Base-by-base conservation (phyloP, 2,329 filamentous ascomycete genomes). In the Cadophora luteo-olivacea region DNA sequence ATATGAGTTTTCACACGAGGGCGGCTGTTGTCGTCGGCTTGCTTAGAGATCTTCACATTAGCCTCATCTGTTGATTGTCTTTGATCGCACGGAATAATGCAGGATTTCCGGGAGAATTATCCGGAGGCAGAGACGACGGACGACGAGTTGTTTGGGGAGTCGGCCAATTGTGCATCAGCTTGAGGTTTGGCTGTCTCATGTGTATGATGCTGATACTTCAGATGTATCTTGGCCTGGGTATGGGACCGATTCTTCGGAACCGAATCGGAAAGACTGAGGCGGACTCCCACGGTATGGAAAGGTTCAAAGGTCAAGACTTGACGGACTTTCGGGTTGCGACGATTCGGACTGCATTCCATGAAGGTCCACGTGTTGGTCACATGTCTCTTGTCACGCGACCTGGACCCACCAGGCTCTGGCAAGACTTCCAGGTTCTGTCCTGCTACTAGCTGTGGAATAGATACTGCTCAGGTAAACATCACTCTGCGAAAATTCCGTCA, bases 21-120 rank as follows among this genome's bases (percentile, higher is more conserved):
- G 45, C 61, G 64, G 67, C 58, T 60, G 48, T 51, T 62, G n/a
- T 62, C 66, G 49, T 36, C 52, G 25, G 38, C 19, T 65, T 41
- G 36, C 29, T 36, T 65, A 52, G 60, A 66, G 63, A 64, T 52
- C 19, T 22, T 38, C 19, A 67, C n/a, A 67, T 70, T 70, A 68
- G 66, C 58, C 69, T 68, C 64, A 68, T 64, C 16, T 60, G 52
- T 32, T 63, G 6, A 49, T 32, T 64, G 64, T 60, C 49, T 60
- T 61, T 7, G 41, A 55, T 24, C 24, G 51, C 7, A 29, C 51
- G 51, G 51, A 32, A 29, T 32, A 55, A 55, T 55, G 24, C 24
- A 55, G 16, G 45, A 22, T 9, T 48, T 49, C 45, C 45, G n/a
- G n/a, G 19, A 7, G 12, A 60, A 41, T 38, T 14, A 14, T 41